A percentile compares a stretch with the other conserved stretches of the same genome.
Evolutionary conservation across 345 rosid species (phyloP).

Genomic region (Sisymbrium irio): DNA sequence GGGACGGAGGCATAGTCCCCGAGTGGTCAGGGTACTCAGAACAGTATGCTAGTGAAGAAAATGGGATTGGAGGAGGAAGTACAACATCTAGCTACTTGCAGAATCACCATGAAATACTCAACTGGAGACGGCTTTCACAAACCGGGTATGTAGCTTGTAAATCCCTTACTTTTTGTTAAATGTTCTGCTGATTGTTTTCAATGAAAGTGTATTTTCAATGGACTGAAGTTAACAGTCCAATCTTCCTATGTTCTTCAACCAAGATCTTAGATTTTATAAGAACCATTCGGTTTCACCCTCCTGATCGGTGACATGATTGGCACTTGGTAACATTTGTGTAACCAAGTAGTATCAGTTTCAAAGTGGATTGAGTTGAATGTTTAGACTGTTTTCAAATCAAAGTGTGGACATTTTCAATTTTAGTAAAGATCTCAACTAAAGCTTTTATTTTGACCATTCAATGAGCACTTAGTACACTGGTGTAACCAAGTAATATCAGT

Average conservation of each 20-base stretch:
- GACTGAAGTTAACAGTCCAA: not conserved
- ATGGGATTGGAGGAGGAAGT: slow-evolving; percentile 59
- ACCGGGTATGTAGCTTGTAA: slow-evolving; percentile 57
- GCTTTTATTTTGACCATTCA: not conserved
- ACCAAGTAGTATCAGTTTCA: not conserved
- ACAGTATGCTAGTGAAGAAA: slow-evolving; percentile 75
- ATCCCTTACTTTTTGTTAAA: not conserved
- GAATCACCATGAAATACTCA: slow-evolving; percentile 80
- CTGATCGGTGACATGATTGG: not conserved
- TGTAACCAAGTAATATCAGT: not conserved
- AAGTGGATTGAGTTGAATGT: not conserved
- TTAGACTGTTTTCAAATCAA: not conserved
- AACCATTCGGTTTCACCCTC: not conserved
- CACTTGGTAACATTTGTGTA: not conserved
- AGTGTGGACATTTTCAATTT: not conserved
- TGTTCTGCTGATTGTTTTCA: not conserved
- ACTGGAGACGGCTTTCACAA: slow-evolving; percentile 86
- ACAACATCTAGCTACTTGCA: slow-evolving; percentile 74
- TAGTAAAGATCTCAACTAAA: not conserved
- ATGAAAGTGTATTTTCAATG: not conserved
- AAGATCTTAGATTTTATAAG: not conserved
- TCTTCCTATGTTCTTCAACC: not conserved
- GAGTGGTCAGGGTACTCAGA: slow-evolving; percentile 93
- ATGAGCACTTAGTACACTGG: slow-evolving; percentile 3
- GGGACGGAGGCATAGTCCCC: slow-evolving; percentile 93